Percentiles rank a stretch among this genome's conserved stretches.
phyloP scores from a whole-genome alignment of 2,329 filamentous ascomycete genomes.

The Colletotrichum spaethianum region DNA sequence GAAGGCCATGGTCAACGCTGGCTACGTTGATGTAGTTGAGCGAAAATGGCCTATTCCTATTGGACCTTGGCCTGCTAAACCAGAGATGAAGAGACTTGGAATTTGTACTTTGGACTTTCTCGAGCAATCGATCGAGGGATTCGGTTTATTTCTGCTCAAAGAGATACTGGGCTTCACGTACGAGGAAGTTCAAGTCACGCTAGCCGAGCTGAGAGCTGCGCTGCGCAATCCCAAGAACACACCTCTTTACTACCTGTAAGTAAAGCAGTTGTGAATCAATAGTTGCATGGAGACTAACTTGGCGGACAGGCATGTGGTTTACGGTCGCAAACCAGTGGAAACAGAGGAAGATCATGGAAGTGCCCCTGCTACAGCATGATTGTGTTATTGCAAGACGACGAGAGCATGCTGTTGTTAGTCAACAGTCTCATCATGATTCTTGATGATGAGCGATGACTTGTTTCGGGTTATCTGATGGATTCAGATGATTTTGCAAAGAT shows the following conservation, averaged over 20 bases:
- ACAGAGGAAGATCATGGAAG: too few relatives aligned
- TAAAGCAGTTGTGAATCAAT: not conserved
- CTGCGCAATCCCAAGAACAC: constrained; percentile 8
- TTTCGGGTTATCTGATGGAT: not conserved
- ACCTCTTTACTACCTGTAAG: constrained; percentile 11
- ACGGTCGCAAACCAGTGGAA: constrained; percentile 14
- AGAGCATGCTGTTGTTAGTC: not conserved
- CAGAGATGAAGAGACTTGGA: constrained; percentile 36
- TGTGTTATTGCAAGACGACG: not conserved
- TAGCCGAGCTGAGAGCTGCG: constrained; percentile 42
- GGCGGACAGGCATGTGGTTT: constrained; percentile 9
- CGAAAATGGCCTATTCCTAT: constrained; percentile 41
- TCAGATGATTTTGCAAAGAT: not conserved
- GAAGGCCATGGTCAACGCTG: constrained; percentile 43
- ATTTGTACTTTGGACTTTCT: constrained; percentile 44
- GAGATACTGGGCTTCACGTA: constrained; percentile 48
- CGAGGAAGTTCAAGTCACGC: constrained; percentile 45
- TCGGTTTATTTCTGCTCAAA: constrained; percentile 47
- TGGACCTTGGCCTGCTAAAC: constrained; percentile 34
- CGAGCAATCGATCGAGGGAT: constrained; percentile 48
- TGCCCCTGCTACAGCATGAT: not conserved
- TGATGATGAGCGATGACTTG: not conserved
- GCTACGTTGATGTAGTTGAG: constrained; percentile 43
- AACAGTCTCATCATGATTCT: too few relatives aligned
- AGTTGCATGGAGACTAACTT: not conserved